These are phyloP conservation scores for Spathaspora girioi DNA, from an alignment of 805 yeast genomes.

Conservation along the genomic window DNA sequence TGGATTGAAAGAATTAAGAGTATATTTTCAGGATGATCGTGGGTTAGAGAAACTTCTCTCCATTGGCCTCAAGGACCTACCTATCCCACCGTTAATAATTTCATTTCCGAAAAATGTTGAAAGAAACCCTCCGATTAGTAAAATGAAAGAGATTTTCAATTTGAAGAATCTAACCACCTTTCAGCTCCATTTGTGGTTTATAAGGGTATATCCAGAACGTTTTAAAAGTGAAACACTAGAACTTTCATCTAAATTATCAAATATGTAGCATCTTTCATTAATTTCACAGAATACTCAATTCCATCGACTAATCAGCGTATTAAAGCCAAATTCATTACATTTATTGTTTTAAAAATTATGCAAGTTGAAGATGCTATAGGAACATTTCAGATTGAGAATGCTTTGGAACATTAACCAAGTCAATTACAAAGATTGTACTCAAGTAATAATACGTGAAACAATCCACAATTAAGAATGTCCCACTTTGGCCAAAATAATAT, in stretches of 20 bases:
- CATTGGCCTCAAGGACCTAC: neutral
- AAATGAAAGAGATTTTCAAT: neutral
- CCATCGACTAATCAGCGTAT: neutral
- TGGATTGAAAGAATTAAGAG: neutral
- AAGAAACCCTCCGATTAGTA: neutral
- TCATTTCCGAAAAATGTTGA: neutral
- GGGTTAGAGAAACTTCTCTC: neutral
- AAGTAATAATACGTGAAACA: neutral
- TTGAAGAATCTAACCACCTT: neutral
- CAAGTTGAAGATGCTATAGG: neutral
- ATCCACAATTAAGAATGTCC: no score
- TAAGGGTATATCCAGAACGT: neutral
- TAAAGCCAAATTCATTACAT: neutral
- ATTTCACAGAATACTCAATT: neutral
- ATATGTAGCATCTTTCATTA: neutral
- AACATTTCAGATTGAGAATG: neutral
- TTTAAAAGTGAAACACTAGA: neutral
- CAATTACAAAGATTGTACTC: neutral
- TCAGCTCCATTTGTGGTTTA: neutral
- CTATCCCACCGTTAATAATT: neutral
- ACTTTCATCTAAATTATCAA: neutral
- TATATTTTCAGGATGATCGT: neutral
- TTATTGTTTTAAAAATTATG: neutral
- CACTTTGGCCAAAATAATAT: no score
- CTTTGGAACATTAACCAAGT: neutral